Conservation (phyloP, 1,139 yeast species). For the Meyerozyma guilliermondii region DNA sequence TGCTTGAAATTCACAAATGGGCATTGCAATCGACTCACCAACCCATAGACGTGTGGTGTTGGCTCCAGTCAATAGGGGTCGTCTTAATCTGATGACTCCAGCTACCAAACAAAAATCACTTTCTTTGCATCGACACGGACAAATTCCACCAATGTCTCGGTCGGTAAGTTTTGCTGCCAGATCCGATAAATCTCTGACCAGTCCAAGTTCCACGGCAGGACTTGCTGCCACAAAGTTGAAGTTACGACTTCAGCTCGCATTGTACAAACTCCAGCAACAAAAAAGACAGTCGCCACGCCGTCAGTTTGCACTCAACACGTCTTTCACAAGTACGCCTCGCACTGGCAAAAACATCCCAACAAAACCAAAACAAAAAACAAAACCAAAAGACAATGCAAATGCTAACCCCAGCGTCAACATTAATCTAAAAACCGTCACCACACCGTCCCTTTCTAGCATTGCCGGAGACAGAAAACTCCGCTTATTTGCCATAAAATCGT, state of each 20-base stretch:
- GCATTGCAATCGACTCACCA: neutral
- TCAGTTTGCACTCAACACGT: neutral
- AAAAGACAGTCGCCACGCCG: conserved; percentile 1
- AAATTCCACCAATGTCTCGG: conserved; percentile 1
- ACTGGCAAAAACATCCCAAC: no score
- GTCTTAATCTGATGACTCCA: conserved; percentile 9
- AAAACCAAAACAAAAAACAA: no score
- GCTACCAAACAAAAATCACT: neutral
- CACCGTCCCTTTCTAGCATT: neutral
- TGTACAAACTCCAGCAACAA: conserved; percentile 53
- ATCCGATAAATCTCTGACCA: neutral
- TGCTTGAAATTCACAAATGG: neutral
- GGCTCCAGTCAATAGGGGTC: conserved; percentile 11
- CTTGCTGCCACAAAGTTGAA: conserved; percentile 59
- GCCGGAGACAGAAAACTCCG: conserved; percentile 1
- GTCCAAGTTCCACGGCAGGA: neutral
- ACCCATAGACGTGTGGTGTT: conserved; percentile 12
- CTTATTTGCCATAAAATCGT: conserved; percentile 1
- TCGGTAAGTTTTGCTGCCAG: neutral
- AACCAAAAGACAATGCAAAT: neutral
- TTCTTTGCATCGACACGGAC: conserved; percentile 3
- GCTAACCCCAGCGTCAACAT: neutral
- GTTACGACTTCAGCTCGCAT: conserved; percentile 70
- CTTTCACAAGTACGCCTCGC: neutral
- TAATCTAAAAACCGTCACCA: neutral